These are phyloP conservation scores for Friedmanniomyces simplex DNA, from an alignment of 495 filamentous ascomycete species.

Conservation along the genomic window DNA sequence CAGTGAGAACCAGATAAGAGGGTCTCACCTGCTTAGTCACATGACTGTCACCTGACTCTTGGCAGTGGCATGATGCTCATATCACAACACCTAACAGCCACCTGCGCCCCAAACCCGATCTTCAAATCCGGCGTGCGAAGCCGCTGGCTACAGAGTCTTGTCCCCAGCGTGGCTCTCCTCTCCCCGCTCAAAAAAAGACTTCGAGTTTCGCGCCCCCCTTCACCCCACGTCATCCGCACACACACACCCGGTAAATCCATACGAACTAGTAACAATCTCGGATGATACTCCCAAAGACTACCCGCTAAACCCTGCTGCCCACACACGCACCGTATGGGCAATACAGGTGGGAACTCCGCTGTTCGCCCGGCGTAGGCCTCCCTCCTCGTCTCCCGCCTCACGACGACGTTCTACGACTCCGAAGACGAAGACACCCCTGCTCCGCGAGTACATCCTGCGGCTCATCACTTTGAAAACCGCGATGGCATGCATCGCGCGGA, in stretches of 20 bases:
- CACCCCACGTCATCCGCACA: slow-evolving; percentile 68
- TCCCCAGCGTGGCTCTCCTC: slow-evolving; percentile 44
- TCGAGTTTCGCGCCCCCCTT: slow-evolving; percentile 47
- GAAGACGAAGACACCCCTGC: slow-evolving; percentile 53
- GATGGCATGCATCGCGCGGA: slow-evolving; percentile 47
- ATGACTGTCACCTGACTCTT: too few relatives aligned
- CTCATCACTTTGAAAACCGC: slow-evolving; percentile 58
- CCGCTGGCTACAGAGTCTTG: slow-evolving; percentile 48
- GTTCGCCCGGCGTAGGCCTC: slow-evolving; percentile 53
- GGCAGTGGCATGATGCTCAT: too few relatives aligned
- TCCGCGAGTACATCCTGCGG: slow-evolving; percentile 34
- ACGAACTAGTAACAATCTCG: neutral
- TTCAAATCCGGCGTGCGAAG: slow-evolving; percentile 49
- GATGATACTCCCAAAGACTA: too few relatives aligned
- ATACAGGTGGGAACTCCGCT: slow-evolving; percentile 72
- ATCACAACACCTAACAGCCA: slow-evolving; percentile 58
- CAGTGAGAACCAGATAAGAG: too few relatives aligned
- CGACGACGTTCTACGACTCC: slow-evolving; percentile 51
- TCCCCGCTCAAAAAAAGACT: slow-evolving; percentile 59
- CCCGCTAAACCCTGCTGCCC: neutral
- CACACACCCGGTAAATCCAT: slow-evolving; percentile 39
- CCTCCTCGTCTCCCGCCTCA: slow-evolving; percentile 55
- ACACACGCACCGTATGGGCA: slow-evolving; percentile 32
- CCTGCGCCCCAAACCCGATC: slow-evolving; percentile 50
- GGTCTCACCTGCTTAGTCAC: too few relatives aligned